Conservation (phyloP, 192 early-diverging fungal species). For the Umbelopsis sp. region DNA sequence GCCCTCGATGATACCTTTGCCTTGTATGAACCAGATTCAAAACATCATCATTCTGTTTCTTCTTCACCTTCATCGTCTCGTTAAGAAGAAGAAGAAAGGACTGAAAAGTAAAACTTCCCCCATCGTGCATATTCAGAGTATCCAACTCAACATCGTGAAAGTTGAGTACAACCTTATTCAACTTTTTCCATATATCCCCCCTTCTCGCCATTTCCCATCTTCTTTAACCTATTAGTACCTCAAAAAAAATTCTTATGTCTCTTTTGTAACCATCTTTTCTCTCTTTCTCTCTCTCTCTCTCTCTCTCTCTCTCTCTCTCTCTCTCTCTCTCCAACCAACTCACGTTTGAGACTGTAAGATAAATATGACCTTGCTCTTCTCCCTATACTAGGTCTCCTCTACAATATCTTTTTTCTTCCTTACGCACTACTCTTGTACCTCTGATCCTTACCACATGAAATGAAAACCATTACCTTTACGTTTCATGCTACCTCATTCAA, state of each 20-base stretch:
- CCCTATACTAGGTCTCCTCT: too few species aligned
- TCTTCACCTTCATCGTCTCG: neutral
- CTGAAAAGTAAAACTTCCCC: too few species aligned
- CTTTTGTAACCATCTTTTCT: neutral
- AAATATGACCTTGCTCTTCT: neutral
- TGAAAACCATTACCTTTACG: too few species aligned
- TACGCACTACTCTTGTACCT: neutral
- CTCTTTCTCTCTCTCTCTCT: neutral
- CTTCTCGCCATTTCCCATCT: too few species aligned
- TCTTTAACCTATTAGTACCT: neutral
- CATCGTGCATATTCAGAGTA: neutral
- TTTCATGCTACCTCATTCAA: too few species aligned
- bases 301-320: too few species aligned
- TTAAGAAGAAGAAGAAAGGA: too few species aligned
- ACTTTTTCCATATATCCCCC: too few species aligned
- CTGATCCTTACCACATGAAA: too few species aligned
- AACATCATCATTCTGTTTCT: conserved; percentile 6
- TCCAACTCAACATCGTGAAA: neutral
- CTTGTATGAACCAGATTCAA: conserved; percentile 5
- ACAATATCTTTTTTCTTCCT: neutral
- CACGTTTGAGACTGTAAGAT: neutral
- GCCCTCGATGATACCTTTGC: conserved; percentile 3
- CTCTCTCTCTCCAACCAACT: neutral
- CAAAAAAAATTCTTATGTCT: neutral
- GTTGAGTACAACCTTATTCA: too few species aligned